Conservation (phyloP, 2,329 filamentous ascomycete species). For the Pseudogymnoascus sp. region DNA sequence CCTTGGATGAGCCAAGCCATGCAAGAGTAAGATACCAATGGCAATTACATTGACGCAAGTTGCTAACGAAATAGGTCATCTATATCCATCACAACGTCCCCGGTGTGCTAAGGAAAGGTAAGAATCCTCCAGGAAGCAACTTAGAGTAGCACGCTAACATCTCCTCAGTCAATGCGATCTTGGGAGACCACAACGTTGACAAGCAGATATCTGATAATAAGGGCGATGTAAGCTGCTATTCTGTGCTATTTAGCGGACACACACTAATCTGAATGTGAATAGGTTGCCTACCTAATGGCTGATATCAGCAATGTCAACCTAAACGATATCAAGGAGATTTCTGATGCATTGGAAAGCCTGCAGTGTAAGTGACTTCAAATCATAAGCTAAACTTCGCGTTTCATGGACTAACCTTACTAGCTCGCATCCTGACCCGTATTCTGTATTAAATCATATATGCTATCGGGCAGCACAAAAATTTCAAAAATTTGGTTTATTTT, state of each 20-base stretch:
- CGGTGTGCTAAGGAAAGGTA: conserved; percentile 80
- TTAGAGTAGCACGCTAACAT: background rate
- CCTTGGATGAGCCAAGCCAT: conserved; percentile 80
- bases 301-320: conserved; percentile 84
- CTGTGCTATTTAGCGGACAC: background rate
- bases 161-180: conserved; percentile 74
- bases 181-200: conserved; percentile 94
- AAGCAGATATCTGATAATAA: conserved; percentile 97
- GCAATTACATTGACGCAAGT: conserved; percentile 8
- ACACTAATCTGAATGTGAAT: conserved; percentile 19
- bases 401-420: conserved; percentile 19
- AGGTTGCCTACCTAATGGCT: conserved; percentile 93
- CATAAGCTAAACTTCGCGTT: background rate
- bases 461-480: background rate
- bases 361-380: conserved; percentile 52
- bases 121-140: conserved; percentile 19
- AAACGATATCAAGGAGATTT: conserved; percentile 77
- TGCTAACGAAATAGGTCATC: conserved; percentile 53
- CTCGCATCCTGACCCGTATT: conserved; percentile 32
- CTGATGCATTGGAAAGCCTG: conserved; percentile 72
- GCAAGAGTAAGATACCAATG: conserved; percentile 54
- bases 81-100: conserved; percentile 97
- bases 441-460: conserved; percentile 27
- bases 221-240: conserved; percentile 61
- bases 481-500: background rate